Percentiles rank a stretch among this genome's conserved stretches.
Evolutionary conservation across 805 yeast genomes (phyloP).

Genomic region (Metschnikowia aberdeeniae): DNA sequence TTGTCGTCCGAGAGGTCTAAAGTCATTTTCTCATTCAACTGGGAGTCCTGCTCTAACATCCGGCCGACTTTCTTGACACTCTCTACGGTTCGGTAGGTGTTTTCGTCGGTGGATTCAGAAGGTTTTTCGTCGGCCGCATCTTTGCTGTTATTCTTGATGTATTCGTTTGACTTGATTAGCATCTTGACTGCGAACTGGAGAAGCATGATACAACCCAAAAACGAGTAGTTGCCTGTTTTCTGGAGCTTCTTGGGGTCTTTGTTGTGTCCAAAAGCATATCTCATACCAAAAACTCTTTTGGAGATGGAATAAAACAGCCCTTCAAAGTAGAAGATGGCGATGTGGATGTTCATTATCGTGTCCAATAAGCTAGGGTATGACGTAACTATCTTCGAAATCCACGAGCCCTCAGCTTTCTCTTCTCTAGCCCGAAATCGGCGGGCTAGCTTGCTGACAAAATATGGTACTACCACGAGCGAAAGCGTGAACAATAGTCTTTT

Average conservation of each 20-base stretch:
- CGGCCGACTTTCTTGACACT: slow-evolving; percentile 11
- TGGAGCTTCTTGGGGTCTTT: slow-evolving; percentile 39
- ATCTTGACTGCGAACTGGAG: slow-evolving; percentile 48
- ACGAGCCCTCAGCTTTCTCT: slow-evolving; percentile 15
- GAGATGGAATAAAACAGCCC: slow-evolving; percentile 79
- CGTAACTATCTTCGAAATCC: slow-evolving; percentile 22
- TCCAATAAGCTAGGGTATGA: slow-evolving; percentile 49
- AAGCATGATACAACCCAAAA: slow-evolving; percentile 62
- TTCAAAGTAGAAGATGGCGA: slow-evolving; percentile 76
- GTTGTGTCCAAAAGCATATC: slow-evolving; percentile 72
- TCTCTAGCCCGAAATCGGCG: slow-evolving; percentile 20
- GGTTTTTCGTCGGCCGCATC: background rate
- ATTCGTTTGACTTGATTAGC: slow-evolving; percentile 28
- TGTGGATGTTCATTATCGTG: slow-evolving; percentile 59
- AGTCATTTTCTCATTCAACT: slow-evolving; percentile 12
- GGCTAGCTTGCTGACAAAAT: slow-evolving; percentile 34
- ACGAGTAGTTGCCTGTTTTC: slow-evolving; percentile 62
- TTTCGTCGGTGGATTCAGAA: background rate
- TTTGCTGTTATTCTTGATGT: slow-evolving; percentile 6
- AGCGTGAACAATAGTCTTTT: slow-evolving; percentile 57
- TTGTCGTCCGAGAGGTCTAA: slow-evolving; percentile 56
- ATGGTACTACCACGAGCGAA: slow-evolving; percentile 63
- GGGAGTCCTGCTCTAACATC: slow-evolving; percentile 4
- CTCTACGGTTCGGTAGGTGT: slow-evolving; percentile 7
- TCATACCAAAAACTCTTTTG: slow-evolving; percentile 72